Evolutionary conservation across 805 yeast genomes (phyloP).

Genomic region (Wickerhamomyces hampshirensis): DNA sequence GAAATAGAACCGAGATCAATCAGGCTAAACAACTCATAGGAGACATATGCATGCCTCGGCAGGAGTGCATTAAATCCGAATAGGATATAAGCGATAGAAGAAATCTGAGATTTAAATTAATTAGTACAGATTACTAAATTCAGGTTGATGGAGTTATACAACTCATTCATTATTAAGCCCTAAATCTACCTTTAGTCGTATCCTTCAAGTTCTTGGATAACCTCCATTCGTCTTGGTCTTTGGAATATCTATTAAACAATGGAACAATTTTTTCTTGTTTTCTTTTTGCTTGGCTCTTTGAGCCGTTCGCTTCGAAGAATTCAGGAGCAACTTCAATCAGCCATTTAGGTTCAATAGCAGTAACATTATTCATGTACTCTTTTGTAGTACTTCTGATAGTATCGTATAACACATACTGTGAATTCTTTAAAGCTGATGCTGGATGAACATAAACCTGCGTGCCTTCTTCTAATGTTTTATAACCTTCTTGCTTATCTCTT

Average conservation of each 20-base stretch:
- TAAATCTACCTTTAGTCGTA: constrained; percentile 31
- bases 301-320: constrained; percentile 56
- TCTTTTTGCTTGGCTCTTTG: constrained; percentile 35
- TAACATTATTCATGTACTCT: constrained; percentile 90
- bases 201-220: constrained; percentile 29
- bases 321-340: constrained; percentile 63
- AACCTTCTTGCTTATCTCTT: constrained; percentile 67
- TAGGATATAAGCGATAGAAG: no score
- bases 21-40: no score
- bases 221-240: constrained; percentile 72
- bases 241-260: constrained; percentile 53
- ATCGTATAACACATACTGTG: constrained; percentile 76
- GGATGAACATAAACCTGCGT: constrained; percentile 85
- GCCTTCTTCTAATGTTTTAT: constrained; percentile 64
- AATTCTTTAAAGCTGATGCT: constrained; percentile 63
- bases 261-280: constrained; percentile 73
- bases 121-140: no score
- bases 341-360: constrained; percentile 82
- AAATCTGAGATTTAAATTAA: no score
- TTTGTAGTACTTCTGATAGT: constrained; percentile 75
- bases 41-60: no score
- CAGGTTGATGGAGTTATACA: no score
- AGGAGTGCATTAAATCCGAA: no score
- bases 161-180: constrained; percentile 13
- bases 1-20: no score